Percentiles rank a stretch among this genome's conserved stretches.
Evolutionary conservation across 2,329 filamentous ascomycete species (phyloP).

Genomic region (Chaetomium globosum): DNA sequence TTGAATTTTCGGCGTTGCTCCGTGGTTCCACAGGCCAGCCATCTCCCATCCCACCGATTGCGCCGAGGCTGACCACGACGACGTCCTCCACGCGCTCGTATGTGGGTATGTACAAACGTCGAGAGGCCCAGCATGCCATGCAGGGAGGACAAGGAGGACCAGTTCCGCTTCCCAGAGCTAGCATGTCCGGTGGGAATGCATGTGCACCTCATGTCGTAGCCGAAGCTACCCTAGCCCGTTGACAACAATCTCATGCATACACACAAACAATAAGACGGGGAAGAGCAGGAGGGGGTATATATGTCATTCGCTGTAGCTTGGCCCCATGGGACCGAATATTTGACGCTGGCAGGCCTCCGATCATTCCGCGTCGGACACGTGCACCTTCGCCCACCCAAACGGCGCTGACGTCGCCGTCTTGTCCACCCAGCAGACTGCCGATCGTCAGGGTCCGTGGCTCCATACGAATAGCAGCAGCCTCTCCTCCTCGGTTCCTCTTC

Average conservation of each 20-base stretch:
- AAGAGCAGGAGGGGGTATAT: neutral
- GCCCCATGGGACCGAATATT: neutral
- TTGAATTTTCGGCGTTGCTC: conserved; percentile 22
- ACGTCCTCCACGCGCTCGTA: neutral
- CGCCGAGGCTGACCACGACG: conserved; percentile 15
- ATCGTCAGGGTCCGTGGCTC: neutral
- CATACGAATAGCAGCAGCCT: neutral
- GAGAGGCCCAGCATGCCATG: no score
- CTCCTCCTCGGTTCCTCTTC: no score
- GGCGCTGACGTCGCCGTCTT: neutral
- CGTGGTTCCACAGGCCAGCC: conserved; percentile 19
- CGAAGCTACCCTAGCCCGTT: neutral
- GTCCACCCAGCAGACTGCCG: neutral
- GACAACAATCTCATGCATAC: neutral
- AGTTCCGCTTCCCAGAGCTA: no score
- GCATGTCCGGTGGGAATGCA: neutral
- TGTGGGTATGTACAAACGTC: no score
- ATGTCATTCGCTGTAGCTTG: neutral
- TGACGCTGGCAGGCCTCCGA: neutral
- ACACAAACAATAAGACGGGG: neutral
- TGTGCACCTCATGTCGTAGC: neutral
- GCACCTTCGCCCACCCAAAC: neutral
- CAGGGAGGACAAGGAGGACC: no score
- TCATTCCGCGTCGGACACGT: conserved; percentile 12
- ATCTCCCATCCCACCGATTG: conserved; percentile 5